Percentiles rank a stretch among this genome's conserved stretches.
Conservation (phyloP, 2,329 filamentous ascomycete species). For the Tolypocladium album region DNA sequence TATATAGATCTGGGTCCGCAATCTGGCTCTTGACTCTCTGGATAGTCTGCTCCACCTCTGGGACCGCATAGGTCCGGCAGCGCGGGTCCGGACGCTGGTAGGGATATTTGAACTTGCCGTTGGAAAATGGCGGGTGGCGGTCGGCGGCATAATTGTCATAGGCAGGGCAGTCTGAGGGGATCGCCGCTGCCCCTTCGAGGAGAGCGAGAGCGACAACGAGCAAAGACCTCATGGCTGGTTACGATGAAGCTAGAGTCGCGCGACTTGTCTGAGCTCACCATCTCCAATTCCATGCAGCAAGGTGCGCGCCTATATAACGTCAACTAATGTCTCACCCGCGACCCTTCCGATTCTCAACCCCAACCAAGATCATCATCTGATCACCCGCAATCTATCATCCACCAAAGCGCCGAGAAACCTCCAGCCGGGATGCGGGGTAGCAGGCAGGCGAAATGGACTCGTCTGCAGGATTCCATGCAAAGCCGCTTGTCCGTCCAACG, state of each 20-base stretch:
- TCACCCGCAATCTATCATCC: neutral
- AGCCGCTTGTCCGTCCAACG: neutral
- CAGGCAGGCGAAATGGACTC: neutral
- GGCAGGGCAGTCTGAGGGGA: constrained; percentile 19
- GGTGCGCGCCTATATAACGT: no score
- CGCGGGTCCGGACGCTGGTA: constrained; percentile 66
- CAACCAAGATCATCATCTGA: neutral
- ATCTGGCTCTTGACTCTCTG: constrained; percentile 55
- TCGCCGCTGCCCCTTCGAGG: constrained; percentile 15
- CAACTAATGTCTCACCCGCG: neutral
- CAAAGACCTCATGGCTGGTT: neutral
- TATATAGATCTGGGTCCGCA: constrained; percentile 63
- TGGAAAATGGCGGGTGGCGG: constrained; percentile 59
- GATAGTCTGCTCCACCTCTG: constrained; percentile 67
- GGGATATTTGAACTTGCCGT: constrained; percentile 65
- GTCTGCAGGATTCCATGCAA: neutral
- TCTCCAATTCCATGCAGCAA: neutral
- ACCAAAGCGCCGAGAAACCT: neutral
- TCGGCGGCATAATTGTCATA: constrained; percentile 23
- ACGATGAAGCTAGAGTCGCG: neutral
- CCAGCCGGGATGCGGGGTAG: constrained; percentile 1
- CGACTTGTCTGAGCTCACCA: neutral
- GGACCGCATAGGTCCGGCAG: constrained; percentile 74
- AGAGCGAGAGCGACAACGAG: constrained; percentile 24
- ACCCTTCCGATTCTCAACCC: neutral